phyloP scores from a whole-genome alignment of 371 early-diverging fungal genomes.

The Rhizopus delemar region DNA sequence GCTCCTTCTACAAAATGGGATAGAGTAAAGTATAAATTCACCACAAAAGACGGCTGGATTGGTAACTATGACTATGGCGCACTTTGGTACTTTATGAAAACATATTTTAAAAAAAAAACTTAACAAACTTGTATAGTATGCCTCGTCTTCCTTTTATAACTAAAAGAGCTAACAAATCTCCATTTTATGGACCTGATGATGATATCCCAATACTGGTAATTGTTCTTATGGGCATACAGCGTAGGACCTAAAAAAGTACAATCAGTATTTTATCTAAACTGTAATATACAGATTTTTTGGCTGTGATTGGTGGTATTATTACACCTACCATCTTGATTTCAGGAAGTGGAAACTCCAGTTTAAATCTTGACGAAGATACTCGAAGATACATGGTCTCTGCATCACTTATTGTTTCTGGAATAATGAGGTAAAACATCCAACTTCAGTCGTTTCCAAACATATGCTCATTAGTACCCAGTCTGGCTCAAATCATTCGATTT shows the following conservation, averaged over 20 bases:
- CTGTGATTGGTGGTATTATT: slow-evolving; percentile 45
- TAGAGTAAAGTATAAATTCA: slow-evolving; percentile 3
- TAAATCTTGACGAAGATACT: slow-evolving; percentile 42
- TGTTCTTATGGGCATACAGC: slow-evolving; percentile 23
- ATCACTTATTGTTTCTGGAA: slow-evolving; percentile 38
- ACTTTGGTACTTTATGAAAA: slow-evolving; percentile 10
- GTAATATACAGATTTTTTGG: slow-evolving; percentile 27
- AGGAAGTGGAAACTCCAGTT: slow-evolving; percentile 35
- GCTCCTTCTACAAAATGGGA: slow-evolving; percentile 13
- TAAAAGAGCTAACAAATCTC: slow-evolving; percentile 3
- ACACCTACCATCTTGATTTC: slow-evolving; percentile 46
- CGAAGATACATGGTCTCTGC: slow-evolving; percentile 47
- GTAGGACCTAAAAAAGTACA: slow-evolving; percentile 7
- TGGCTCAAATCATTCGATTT: slow-evolving; percentile 47
- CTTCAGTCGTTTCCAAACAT: not conserved
- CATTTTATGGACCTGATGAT: slow-evolving; percentile 26
- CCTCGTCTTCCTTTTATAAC: slow-evolving; percentile 21
- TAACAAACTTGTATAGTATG: slow-evolving; percentile 7
- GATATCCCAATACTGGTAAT: slow-evolving; percentile 20
- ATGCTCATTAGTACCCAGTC: slow-evolving; percentile 7
- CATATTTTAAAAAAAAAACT: not conserved
- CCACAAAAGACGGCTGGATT: slow-evolving; percentile 11
- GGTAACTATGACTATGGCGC: slow-evolving; percentile 23
- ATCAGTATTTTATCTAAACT: not conserved
- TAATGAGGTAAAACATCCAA: slow-evolving; percentile 8